Evolutionary conservation across 331 rosid species (phyloP).

Genomic region (Malus hybrid): DNA sequence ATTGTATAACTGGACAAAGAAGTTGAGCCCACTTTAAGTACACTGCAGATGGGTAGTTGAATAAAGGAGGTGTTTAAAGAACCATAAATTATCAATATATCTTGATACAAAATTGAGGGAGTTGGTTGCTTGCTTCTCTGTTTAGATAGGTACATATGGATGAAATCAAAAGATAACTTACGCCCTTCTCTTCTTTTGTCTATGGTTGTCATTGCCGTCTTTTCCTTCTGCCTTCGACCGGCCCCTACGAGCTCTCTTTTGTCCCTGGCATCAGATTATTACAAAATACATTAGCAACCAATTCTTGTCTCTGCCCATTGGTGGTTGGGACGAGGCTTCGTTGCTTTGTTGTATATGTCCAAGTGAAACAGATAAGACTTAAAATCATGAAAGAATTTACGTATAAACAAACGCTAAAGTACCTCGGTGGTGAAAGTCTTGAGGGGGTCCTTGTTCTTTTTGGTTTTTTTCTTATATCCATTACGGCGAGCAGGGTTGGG

Average conservation of each 20-base stretch:
- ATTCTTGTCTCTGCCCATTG: background rate
- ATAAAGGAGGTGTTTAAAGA: too few relatives aligned
- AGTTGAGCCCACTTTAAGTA: too few relatives aligned
- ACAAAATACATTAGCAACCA: constrained; percentile 9
- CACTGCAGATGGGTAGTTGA: too few relatives aligned
- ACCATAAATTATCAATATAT: too few relatives aligned
- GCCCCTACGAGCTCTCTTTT: constrained; percentile 34
- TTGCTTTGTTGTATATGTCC: background rate
- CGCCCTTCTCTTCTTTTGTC: constrained; percentile 35
- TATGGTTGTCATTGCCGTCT: constrained; percentile 23
- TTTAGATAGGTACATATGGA: background rate
- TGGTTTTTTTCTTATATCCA: constrained; percentile 49
- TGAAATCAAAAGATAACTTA: constrained; percentile 11
- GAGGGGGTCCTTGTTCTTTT: constrained; percentile 72
- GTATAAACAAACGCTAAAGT: background rate
- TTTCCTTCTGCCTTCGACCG: constrained; percentile 33
- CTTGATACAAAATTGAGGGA: background rate
- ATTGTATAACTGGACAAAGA: too few relatives aligned
- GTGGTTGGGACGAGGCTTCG: background rate
- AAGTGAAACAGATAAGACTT: background rate
- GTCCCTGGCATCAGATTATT: constrained; percentile 37
- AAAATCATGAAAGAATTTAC: background rate
- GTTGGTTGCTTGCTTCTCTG: background rate
- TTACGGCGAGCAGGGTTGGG: constrained; percentile 27
- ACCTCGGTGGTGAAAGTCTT: constrained; percentile 69